Evolutionary conservation across 306 rosid species (phyloP).

Genomic region (Vigna radiata): DNA sequence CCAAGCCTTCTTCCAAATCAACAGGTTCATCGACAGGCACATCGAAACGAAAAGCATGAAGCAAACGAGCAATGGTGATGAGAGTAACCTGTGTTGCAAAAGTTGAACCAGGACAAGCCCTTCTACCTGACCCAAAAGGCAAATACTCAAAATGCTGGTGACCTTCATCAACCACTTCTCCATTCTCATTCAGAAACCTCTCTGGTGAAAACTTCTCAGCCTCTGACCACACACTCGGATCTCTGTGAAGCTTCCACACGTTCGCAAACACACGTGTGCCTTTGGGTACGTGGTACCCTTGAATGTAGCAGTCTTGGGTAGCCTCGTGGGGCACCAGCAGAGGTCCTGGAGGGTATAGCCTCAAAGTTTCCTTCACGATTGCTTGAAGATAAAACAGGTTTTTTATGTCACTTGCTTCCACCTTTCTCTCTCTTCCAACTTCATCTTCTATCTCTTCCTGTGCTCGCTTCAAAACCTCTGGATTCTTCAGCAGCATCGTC

Average conservation of each 20-base stretch:
- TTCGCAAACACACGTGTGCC: conserved; percentile 64
- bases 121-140: conserved; percentile 65
- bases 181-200: conserved; percentile 50
- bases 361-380: conserved; percentile 58
- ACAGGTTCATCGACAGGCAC: conserved; percentile 37
- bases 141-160: conserved; percentile 51
- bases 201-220: conserved; percentile 60
- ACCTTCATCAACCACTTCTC: conserved; percentile 46
- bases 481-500: conserved; percentile 53
- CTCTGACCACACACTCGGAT: conserved; percentile 57
- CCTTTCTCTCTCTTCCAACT: conserved; percentile 57
- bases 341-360: conserved; percentile 63
- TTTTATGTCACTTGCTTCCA: conserved; percentile 49
- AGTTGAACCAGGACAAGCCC: conserved; percentile 62
- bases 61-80: conserved; percentile 54
- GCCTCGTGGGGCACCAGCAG: conserved; percentile 64
- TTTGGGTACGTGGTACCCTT: conserved; percentile 46
- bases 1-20: conserved; percentile 62
- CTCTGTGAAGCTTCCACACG: conserved; percentile 67
- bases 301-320: conserved; percentile 54
- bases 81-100: conserved; percentile 55
- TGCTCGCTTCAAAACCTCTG: conserved; percentile 48
- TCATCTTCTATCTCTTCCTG: conserved; percentile 59
- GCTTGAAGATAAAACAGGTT: conserved; percentile 59
- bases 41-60: conserved; percentile 61